Evolutionary conservation across 306 rosid genomes (phyloP).

Genomic region (Pueraria montana): DNA sequence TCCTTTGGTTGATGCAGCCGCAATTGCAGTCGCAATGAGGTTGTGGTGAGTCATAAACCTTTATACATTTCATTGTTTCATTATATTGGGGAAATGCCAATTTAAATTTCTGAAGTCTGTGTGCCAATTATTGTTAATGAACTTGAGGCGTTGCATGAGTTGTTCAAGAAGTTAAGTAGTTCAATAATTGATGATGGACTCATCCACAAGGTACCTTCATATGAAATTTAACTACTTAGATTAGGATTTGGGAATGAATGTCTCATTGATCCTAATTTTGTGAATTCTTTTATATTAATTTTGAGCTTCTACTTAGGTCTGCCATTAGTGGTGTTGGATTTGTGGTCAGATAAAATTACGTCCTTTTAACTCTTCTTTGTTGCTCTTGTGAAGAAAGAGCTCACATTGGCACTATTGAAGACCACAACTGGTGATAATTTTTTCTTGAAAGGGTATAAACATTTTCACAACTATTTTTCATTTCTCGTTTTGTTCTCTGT

Average conservation of each 20-base stretch:
- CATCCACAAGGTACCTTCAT: constrained; percentile 69
- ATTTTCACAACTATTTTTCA: not conserved
- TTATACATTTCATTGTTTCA: too few relatives aligned
- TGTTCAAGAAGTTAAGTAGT: constrained; percentile 74
- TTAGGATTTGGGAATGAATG: constrained; percentile 30
- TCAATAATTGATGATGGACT: constrained; percentile 74
- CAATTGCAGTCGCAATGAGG: too few relatives aligned
- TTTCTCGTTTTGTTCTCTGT: not conserved
- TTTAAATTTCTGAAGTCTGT: not conserved
- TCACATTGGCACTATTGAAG: constrained; percentile 66
- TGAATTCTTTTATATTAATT: constrained; percentile 17
- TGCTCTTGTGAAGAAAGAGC: constrained; percentile 74
- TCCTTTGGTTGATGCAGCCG: too few relatives aligned
- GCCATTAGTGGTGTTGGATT: constrained; percentile 15
- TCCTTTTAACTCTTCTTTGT: constrained; percentile 35
- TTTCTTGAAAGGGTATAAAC: constrained; percentile 75
- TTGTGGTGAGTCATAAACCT: too few relatives aligned
- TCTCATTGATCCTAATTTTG: constrained; percentile 9
- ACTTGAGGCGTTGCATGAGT: constrained; percentile 74
- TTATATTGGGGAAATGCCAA: not conserved
- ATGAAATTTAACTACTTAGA: constrained; percentile 11
- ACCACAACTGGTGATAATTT: constrained; percentile 61
- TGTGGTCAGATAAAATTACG: not conserved
- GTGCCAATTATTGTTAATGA: constrained; percentile 74
- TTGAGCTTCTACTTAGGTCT: not conserved